A percentile compares a stretch with the other conserved stretches of the same genome.
These are phyloP conservation scores for Gnomoniopsis sp. DNA, from an alignment of 2,329 filamentous ascomycete species.

Conservation along the genomic window DNA sequence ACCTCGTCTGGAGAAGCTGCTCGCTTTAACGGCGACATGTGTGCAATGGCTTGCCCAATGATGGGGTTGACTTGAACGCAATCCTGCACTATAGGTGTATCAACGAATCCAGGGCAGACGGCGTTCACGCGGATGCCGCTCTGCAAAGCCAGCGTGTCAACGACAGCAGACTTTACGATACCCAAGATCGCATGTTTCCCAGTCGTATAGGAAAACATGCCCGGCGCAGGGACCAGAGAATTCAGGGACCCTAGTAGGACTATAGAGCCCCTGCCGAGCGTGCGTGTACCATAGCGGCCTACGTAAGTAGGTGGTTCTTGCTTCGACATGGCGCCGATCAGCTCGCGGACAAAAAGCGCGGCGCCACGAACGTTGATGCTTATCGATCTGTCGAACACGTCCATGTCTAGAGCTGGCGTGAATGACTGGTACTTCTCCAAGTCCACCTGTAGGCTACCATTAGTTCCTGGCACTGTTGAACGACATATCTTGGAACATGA, in stretches of 20 bases:
- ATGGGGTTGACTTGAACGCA: slow-evolving; percentile 16
- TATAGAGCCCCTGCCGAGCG: slow-evolving; percentile 1
- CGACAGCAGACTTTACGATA: background rate
- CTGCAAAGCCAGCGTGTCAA: slow-evolving; percentile 22
- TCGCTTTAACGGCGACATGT: slow-evolving; percentile 10
- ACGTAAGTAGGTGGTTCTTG: background rate
- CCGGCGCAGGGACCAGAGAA: background rate
- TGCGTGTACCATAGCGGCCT: background rate
- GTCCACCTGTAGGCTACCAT: background rate
- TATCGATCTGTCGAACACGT: background rate
- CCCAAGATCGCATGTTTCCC: background rate
- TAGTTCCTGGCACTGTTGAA: background rate
- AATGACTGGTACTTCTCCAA: background rate
- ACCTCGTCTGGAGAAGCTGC: slow-evolving; percentile 18
- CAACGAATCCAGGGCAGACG: slow-evolving; percentile 29
- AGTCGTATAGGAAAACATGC: background rate
- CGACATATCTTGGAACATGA: background rate
- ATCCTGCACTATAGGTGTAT: slow-evolving; percentile 27
- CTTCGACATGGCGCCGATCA: background rate
- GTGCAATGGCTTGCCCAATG: slow-evolving; percentile 15
- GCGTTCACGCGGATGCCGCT: slow-evolving; percentile 29
- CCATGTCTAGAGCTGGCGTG: background rate
- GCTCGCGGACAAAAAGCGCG: background rate
- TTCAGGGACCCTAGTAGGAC: background rate
- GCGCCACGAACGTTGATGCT: background rate